Conservation (phyloP, 1,139 yeast genomes). For the Pneumocystis oryctolagi region DNA sequence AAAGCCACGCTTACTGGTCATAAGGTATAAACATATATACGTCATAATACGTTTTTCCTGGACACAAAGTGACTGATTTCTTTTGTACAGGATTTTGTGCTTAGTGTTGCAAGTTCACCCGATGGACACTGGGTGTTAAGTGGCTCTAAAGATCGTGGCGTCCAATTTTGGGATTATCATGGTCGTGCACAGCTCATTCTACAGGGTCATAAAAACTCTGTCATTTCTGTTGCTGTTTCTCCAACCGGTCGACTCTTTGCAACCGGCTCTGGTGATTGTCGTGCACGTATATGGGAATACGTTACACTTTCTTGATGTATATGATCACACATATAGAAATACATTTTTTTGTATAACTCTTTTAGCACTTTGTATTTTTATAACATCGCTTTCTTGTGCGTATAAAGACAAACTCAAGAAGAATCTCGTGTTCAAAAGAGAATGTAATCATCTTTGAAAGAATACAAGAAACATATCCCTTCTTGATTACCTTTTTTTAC, state of each 20-base stretch:
- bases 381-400: too few relatives aligned
- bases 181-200: conserved; percentile 91
- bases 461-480: too few relatives aligned
- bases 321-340: not conserved
- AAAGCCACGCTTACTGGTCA: conserved; percentile 92
- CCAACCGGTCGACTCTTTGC: conserved; percentile 76
- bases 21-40: conserved; percentile 25
- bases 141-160: conserved; percentile 95
- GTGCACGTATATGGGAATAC: conserved; percentile 77
- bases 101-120: conserved; percentile 88
- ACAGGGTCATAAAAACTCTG: conserved; percentile 94
- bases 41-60: not conserved
- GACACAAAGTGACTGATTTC: too few relatives aligned
- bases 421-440: too few relatives aligned
- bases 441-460: too few relatives aligned
- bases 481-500: too few relatives aligned
- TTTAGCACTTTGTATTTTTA: too few relatives aligned
- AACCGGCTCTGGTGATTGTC: conserved; percentile 95
- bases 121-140: conserved; percentile 83
- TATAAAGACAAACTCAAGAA: too few relatives aligned
- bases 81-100: conserved; percentile 62
- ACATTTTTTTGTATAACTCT: not conserved
- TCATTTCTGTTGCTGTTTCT: conserved; percentile 84
- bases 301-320: conserved; percentile 25
- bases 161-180: conserved; percentile 85